A percentile compares a stretch with the other conserved stretches of the same genome.
These are phyloP conservation scores for Metschnikowia chrysomelidarum DNA, from an alignment of 805 yeast genomes.

Conservation along the genomic window DNA sequence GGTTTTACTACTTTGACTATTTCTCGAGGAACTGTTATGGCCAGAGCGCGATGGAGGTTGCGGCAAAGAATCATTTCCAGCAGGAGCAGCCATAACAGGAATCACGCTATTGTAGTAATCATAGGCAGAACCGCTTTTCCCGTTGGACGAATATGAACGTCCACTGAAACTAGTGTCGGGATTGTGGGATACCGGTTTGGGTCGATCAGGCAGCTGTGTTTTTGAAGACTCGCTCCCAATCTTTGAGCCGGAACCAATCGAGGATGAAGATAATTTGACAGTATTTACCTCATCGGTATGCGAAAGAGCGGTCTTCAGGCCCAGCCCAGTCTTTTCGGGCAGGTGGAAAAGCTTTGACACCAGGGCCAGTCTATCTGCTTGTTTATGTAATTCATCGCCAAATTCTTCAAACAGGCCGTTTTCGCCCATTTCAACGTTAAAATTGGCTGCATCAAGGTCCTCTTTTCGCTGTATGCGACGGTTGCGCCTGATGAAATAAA, in stretches of 20 bases:
- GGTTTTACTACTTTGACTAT: constrained; percentile 13
- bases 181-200: too few relatives aligned
- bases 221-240: too few relatives aligned
- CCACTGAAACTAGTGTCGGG: too few relatives aligned
- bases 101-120: constrained; percentile 44
- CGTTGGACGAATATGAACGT: too few relatives aligned
- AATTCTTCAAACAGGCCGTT: constrained; percentile 35
- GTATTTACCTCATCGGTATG: too few relatives aligned
- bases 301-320: too few relatives aligned
- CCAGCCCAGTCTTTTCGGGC: too few relatives aligned
- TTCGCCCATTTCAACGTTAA: constrained; percentile 38
- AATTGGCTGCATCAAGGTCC: constrained; percentile 26
- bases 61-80: not conserved
- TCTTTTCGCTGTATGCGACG: constrained; percentile 32
- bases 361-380: constrained; percentile 1
- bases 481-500: constrained; percentile 29
- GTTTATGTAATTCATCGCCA: constrained; percentile 36
- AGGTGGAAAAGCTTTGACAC: too few relatives aligned
- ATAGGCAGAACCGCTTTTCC: constrained; percentile 30
- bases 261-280: too few relatives aligned
- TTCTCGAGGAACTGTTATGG: constrained; percentile 4
- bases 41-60: constrained; percentile 12
- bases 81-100: constrained; percentile 31
- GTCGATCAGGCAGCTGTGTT: constrained; percentile 7
- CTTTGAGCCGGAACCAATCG: constrained; percentile 1